Conservation (phyloP, 495 filamentous ascomycete species). For the Bacidia gigantensis region DNA sequence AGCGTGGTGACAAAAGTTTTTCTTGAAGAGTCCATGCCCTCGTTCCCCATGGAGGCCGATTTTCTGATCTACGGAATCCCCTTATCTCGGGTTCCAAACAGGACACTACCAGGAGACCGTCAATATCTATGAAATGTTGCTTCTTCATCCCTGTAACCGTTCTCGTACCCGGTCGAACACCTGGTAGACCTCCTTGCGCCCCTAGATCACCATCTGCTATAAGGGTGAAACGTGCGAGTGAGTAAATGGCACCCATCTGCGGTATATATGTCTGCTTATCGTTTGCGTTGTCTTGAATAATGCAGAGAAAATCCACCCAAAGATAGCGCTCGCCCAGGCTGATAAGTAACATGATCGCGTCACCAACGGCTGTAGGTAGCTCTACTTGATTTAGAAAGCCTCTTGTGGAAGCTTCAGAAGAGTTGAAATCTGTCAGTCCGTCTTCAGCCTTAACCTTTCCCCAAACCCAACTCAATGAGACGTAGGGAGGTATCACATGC, state of each 20-base stretch:
- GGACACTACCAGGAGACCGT: not conserved
- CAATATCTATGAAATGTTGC: not conserved
- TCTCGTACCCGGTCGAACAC: not conserved
- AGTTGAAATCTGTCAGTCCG: not conserved
- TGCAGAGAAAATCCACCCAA: slow-evolving; percentile 17
- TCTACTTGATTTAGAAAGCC: not conserved
- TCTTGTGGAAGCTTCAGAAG: not conserved
- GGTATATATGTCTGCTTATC: slow-evolving; percentile 7
- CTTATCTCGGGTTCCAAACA: not conserved
- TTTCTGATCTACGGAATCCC: not conserved
- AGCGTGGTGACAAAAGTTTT: slow-evolving; percentile 7
- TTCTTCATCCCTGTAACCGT: not conserved
- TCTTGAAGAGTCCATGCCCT: slow-evolving; percentile 12
- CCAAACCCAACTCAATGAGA: slow-evolving; percentile 4
- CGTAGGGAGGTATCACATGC: slow-evolving; percentile 1
- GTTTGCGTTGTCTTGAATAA: slow-evolving; percentile 11
- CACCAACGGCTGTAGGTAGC: slow-evolving; percentile 10
- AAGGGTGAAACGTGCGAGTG: slow-evolving; percentile 1
- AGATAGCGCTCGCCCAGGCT: slow-evolving; percentile 12
- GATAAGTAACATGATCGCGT: slow-evolving; percentile 9
- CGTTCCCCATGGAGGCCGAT: not conserved
- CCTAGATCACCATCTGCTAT: not conserved
- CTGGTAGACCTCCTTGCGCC: not conserved
- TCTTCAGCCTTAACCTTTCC: slow-evolving; percentile 1
- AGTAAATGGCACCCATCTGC: slow-evolving; percentile 10